Percentiles rank a stretch among this genome's conserved stretches.
Evolutionary conservation across 495 filamentous ascomycete genomes (phyloP).

Genomic region (Aspergillus carlsbadensis): DNA sequence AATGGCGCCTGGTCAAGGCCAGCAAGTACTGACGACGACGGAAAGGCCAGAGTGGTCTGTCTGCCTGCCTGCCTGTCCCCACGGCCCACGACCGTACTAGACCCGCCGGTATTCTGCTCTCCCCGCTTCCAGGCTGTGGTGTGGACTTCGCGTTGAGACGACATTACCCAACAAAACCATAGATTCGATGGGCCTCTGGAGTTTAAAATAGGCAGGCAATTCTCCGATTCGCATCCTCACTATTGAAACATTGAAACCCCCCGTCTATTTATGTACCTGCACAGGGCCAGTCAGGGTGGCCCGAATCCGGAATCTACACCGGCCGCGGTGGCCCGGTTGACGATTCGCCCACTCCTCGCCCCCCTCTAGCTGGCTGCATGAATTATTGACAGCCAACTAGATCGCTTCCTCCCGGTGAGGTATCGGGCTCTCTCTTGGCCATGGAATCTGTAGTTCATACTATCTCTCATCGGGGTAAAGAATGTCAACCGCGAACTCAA

Average conservation of each 20-base stretch:
- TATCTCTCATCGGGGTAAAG: background rate
- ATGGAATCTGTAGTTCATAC: background rate
- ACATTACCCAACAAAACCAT: background rate
- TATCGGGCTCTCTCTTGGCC: background rate
- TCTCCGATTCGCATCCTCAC: background rate
- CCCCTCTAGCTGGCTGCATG: background rate
- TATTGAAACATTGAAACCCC: slow-evolving; percentile 4
- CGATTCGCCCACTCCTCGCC: background rate
- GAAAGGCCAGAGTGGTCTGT: background rate
- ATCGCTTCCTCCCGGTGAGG: background rate
- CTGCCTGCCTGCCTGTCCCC: background rate
- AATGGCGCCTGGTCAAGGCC: background rate
- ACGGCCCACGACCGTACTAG: no score
- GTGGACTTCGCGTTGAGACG: background rate
- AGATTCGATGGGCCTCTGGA: background rate
- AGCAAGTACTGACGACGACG: background rate
- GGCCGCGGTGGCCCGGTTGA: slow-evolving; percentile 6
- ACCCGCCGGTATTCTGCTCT: background rate
- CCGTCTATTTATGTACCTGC: background rate
- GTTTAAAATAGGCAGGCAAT: background rate
- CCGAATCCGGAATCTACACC: slow-evolving; percentile 1
- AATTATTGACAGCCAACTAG: slow-evolving; percentile 3
- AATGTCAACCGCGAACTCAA: background rate
- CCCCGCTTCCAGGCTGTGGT: background rate
- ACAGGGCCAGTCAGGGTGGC: background rate